Conservation (phyloP, 169 alveolate genomes). For the Plasmodium adleri region DNA sequence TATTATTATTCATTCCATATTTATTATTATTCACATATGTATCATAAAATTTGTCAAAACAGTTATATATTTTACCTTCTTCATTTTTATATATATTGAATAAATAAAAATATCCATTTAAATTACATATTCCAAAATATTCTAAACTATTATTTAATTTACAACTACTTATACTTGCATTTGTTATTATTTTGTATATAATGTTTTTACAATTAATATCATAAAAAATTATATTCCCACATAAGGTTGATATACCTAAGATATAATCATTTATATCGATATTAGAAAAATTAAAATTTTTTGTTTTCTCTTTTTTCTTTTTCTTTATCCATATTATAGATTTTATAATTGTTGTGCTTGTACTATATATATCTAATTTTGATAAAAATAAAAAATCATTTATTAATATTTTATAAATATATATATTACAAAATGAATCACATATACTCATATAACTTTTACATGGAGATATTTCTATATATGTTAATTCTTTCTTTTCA, state of each 20-base stretch:
- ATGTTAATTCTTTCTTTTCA: constrained; percentile 23
- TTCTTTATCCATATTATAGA: constrained; percentile 60
- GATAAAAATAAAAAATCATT: constrained; percentile 18
- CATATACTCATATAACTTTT: constrained; percentile 27
- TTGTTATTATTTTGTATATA: constrained; percentile 9
- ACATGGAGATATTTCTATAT: constrained; percentile 45
- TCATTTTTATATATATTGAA: constrained; percentile 35
- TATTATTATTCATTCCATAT: neutral
- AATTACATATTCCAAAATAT: constrained; percentile 31
- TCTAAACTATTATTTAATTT: constrained; percentile 32
- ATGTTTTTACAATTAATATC: constrained; percentile 12
- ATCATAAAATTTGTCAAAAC: constrained; percentile 46
- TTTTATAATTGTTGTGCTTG: neutral
- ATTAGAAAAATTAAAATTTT: neutral
- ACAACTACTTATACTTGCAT: constrained; percentile 43
- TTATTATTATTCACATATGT: neutral
- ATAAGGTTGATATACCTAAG: constrained; percentile 11
- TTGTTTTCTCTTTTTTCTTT: neutral
- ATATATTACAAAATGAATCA: constrained; percentile 47
- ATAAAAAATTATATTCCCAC: constrained; percentile 40
- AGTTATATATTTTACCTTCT: constrained; percentile 21
- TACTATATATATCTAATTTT: neutral
- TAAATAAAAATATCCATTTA: constrained; percentile 48
- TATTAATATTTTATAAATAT: constrained; percentile 17
- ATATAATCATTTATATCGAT: constrained; percentile 23